phyloP scores from a whole-genome alignment of 495 filamentous ascomycete genomes.

The Penicillium herquei region DNA sequence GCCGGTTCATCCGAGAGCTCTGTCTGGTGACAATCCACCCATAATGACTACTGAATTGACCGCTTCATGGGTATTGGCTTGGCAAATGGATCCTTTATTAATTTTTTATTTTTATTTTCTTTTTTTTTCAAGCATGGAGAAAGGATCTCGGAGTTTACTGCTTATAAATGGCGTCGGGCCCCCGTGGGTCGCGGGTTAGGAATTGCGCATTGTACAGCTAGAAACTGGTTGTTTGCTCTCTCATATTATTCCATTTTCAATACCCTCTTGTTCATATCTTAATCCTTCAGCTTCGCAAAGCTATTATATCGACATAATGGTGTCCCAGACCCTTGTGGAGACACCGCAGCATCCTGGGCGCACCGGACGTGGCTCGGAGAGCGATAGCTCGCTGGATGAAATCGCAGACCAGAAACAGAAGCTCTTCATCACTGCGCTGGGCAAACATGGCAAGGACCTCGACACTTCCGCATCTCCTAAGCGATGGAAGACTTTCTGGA shows the following conservation, averaged over 20 bases:
- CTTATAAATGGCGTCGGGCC: conserved; percentile 28
- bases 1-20: conserved; percentile 26
- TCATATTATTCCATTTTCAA: neutral
- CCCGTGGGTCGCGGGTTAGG: conserved; percentile 9
- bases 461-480: conserved; percentile 53
- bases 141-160: conserved; percentile 13
- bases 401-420: conserved; percentile 40
- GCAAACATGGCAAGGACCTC: conserved; percentile 26
- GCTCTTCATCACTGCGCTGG: conserved; percentile 19
- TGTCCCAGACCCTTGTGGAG: conserved; percentile 18
- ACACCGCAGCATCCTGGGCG: conserved; percentile 24
- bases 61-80: conserved; percentile 8
- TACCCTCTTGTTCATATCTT: neutral
- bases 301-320: conserved; percentile 17
- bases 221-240: neutral
- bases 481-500: conserved; percentile 53
- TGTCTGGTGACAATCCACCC: conserved; percentile 31
- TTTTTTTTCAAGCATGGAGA: conserved; percentile 16
- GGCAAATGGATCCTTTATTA: conserved; percentile 14
- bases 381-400: conserved; percentile 40
- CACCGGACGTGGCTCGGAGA: conserved; percentile 38
- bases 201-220: neutral
- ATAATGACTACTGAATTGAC: conserved; percentile 17
- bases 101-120: conserved; percentile 9
- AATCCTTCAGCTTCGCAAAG: conserved; percentile 4